Base-by-base conservation (phyloP, 805 yeast genomes). In the Lipomyces chichibuensis region DNA sequence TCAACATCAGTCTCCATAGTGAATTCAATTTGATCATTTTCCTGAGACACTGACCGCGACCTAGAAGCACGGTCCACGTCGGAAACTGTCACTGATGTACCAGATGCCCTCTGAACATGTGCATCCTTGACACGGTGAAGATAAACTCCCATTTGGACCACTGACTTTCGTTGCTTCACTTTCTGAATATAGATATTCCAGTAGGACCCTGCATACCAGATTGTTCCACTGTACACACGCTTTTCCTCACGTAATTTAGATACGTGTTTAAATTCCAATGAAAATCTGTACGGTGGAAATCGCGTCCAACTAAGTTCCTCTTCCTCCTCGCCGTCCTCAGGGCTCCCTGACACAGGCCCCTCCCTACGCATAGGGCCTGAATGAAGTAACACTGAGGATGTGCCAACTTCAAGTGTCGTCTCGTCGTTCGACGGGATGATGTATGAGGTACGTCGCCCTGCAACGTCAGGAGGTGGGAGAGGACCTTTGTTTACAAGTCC, bases 121-220 rank as follows among this genome's bases (percentile, higher is more conserved):
- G 64, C 39, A 9, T 61, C 51, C 33, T 76, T 77, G 1, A 86
- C 86, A 54, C 88, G 74, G 69, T 85, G 87, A 53, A 85, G 73
- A 73, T 85, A 85, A 8, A 85, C 87, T 6, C 88, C 88, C 73
- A 85, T 80, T 67, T 85, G 87, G 80, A 2, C 82, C 17, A 59
- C 60, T 14, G 64, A 59, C 80, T 64, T 80, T 77, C 65, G 80
- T 80, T 57, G 75, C 27, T 78, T 77, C 51, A 81, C 81, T 69
- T 84, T 85, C 65, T 85, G 88, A 39, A 84, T 76, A 72, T 85
- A 85, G 8, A 85, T 74, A 69, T 84, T 84, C 88, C 88, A 85
- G 70, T 82, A 84, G 11, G 87, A 84, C 0, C 88, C 88, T n/a
- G 87, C 87, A 71, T 84, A 85, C 87, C 87, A 85, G 43, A 84